Percentiles rank a stretch among this genome's conserved stretches.
phyloP scores from a whole-genome alignment of 1,139 yeast genomes.

The Lodderomyces orthopsilosis region DNA sequence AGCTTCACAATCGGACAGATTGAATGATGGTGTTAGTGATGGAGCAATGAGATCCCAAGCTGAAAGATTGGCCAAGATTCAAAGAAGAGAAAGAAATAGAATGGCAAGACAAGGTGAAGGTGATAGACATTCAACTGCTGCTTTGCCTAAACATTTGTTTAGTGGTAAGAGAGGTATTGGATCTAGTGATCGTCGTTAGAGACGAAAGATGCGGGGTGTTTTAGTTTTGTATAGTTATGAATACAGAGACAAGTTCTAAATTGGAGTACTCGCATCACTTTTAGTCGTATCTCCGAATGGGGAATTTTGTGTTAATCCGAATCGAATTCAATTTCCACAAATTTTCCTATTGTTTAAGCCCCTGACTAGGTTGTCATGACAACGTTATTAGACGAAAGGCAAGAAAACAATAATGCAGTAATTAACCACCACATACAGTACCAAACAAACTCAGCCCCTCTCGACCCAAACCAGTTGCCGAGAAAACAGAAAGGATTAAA shows the following conservation, averaged over 20 bases:
- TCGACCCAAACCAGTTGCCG: too few species aligned
- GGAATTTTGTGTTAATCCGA: neutral
- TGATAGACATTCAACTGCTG: constrained; percentile 84
- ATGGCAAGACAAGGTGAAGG: constrained; percentile 93
- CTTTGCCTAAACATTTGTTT: constrained; percentile 90
- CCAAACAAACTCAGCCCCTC: too few species aligned
- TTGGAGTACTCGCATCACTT: too few species aligned
- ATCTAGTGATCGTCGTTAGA: constrained; percentile 69
- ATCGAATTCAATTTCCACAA: neutral
- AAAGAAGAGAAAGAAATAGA: constrained; percentile 92
- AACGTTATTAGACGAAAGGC: neutral
- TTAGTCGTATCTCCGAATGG: neutral
- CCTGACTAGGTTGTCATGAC: neutral
- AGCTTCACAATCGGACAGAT: constrained; percentile 70
- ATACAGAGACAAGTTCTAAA: too few species aligned
- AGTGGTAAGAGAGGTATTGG: constrained; percentile 96
- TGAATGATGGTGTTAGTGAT: constrained; percentile 81
- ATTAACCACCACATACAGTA: too few species aligned
- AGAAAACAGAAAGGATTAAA: too few species aligned
- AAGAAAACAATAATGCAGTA: too few species aligned
- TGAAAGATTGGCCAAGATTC: constrained; percentile 80
- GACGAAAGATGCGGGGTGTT: neutral
- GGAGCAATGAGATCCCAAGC: constrained; percentile 84
- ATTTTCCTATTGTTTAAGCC: neutral
- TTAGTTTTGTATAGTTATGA: too few species aligned